Percentiles rank a stretch among this genome's conserved stretches.
These are phyloP conservation scores for Alternaria sp. DNA, from an alignment of 2,329 filamentous ascomycete genomes.

Conservation along the genomic window DNA sequence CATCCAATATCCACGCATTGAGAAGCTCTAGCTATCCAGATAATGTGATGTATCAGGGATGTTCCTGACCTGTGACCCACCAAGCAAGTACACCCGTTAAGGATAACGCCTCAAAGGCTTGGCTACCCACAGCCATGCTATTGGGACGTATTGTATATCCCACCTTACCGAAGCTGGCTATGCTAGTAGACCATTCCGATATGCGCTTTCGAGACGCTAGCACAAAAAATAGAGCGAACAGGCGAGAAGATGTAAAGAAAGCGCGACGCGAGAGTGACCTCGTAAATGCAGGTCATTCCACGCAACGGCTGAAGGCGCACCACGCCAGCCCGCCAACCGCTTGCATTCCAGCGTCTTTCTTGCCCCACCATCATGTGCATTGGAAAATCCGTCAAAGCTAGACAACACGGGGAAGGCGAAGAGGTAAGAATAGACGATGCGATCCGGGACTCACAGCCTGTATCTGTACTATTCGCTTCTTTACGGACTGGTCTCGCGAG, in stretches of 20 bases:
- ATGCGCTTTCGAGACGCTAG: neutral
- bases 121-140: neutral
- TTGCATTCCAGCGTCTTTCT: neutral
- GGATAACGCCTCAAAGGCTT: neutral
- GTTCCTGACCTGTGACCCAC: neutral
- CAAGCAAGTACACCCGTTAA: neutral
- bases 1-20: neutral
- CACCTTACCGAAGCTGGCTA: neutral
- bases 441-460: neutral
- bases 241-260: neutral
- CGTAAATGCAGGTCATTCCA: conserved; percentile 2
- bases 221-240: neutral
- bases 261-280: conserved; percentile 1
- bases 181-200: neutral
- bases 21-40: neutral
- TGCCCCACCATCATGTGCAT: neutral
- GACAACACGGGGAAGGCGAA: conserved; percentile 1
- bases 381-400: neutral
- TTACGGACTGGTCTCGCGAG: neutral
- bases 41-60: neutral
- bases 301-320: neutral
- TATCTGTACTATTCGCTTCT: neutral
- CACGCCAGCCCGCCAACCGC: neutral
- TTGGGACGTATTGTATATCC: neutral
- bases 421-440: neutral